Evolutionary conservation across 805 yeast species (phyloP).

Genomic region (Blastobotrys chiropterorum): DNA sequence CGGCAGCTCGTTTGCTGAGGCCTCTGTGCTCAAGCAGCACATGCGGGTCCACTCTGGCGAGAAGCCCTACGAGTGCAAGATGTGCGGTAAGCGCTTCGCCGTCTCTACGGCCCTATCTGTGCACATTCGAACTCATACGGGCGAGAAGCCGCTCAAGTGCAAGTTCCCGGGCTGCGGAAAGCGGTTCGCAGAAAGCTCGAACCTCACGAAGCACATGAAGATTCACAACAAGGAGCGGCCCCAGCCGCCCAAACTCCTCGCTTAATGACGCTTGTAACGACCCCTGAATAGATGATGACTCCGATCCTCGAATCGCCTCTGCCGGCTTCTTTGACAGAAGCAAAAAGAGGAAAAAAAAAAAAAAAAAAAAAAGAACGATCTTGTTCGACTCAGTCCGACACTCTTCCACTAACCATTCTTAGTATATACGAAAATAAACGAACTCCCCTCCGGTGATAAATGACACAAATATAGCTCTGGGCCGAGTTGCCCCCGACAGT

Average conservation of each 20-base stretch:
- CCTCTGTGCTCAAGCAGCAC: slow-evolving; percentile 74
- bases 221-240: slow-evolving; percentile 41
- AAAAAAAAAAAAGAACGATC: no score
- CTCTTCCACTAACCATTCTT: no score
- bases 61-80: slow-evolving; percentile 68
- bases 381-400: no score
- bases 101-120: slow-evolving; percentile 78
- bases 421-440: no score
- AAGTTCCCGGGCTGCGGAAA: slow-evolving; percentile 76
- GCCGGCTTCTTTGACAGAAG: neutral
- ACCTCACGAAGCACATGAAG: slow-evolving; percentile 80
- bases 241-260: neutral
- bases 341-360: no score
- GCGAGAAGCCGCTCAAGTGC: slow-evolving; percentile 80
- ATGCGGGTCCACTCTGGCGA: slow-evolving; percentile 83
- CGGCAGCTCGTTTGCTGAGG: slow-evolving; percentile 66
- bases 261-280: neutral
- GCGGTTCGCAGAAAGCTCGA: slow-evolving; percentile 82
- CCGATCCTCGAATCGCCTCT: neutral
- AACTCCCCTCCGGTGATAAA: no score
- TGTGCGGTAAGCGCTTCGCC: slow-evolving; percentile 74
- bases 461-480: no score
- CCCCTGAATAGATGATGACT: neutral
- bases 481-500: no score
- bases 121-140: slow-evolving; percentile 82